Percentiles rank a stretch among this genome's conserved stretches.
phyloP scores from a whole-genome alignment of 1,139 yeast genomes.

The Sugiyamaella xylanicola region DNA sequence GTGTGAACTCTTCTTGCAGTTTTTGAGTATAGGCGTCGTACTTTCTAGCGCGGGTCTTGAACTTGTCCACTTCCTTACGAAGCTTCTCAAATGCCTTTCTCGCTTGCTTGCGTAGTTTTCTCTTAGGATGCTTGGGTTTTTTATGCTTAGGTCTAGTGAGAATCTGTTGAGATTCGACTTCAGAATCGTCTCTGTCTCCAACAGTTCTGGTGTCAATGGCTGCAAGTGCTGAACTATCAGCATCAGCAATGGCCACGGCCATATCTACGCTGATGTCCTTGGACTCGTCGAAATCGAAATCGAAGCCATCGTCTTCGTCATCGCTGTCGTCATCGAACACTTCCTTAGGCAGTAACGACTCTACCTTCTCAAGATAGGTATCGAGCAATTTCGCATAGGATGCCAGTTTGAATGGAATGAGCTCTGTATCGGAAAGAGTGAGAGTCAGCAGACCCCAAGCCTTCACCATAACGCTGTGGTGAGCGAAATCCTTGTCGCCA shows the following conservation, averaged over 20 bases:
- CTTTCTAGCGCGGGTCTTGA: conserved; percentile 31
- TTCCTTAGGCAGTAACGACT: conserved; percentile 19
- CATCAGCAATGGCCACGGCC: background rate
- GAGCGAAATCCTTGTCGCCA: conserved; percentile 61
- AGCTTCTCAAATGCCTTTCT: conserved; percentile 32
- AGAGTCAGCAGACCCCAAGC: conserved; percentile 53
- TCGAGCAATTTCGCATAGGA: conserved; percentile 47
- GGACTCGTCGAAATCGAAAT: background rate
- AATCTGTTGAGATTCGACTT: background rate
- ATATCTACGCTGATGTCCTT: background rate
- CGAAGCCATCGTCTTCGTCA: background rate
- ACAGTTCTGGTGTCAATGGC: background rate
- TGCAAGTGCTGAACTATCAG: background rate
- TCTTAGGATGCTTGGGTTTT: background rate
- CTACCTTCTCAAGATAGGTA: conserved; percentile 41
- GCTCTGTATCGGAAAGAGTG: conserved; percentile 51
- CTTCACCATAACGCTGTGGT: conserved; percentile 57
- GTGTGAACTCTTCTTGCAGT: conserved; percentile 36
- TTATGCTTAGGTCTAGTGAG: conserved; percentile 5
- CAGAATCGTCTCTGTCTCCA: background rate
- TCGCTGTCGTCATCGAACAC: conserved; percentile 4
- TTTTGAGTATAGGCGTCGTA: conserved; percentile 38
- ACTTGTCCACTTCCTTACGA: conserved; percentile 31
- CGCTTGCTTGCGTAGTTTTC: background rate
- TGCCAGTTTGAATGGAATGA: conserved; percentile 46